These are phyloP conservation scores for Scortechinia acanthostroma DNA, from an alignment of 2,329 filamentous ascomycete genomes.

Conservation along the genomic window DNA sequence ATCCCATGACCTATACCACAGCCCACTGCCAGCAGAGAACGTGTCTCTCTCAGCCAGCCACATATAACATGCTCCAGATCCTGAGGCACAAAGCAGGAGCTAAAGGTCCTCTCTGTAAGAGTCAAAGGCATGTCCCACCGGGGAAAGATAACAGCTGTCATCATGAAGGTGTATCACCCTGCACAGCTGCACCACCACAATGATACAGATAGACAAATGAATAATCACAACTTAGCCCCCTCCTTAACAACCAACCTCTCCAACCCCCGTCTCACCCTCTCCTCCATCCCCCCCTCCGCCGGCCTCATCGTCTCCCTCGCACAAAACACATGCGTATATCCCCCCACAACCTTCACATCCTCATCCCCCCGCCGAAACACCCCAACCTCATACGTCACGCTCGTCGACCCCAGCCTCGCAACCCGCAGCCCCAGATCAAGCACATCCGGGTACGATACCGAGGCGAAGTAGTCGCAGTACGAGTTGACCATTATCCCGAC, in stretches of 20 bases:
- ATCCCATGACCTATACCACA: no score
- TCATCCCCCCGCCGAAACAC: conserved; percentile 73
- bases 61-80: no score
- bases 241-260: conserved; percentile 34
- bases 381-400: conserved; percentile 83
- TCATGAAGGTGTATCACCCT: no score
- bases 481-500: conserved; percentile 81
- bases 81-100: no score
- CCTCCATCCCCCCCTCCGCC: conserved; percentile 55
- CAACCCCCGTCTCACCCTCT: conserved; percentile 47
- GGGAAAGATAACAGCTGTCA: no score
- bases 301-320: conserved; percentile 65
- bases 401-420: conserved; percentile 76
- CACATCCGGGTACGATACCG: conserved; percentile 73
- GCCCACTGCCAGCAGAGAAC: no score
- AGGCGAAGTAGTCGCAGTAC: conserved; percentile 77
- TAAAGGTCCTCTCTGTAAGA: no score
- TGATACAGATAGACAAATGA: no score
- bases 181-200: no score
- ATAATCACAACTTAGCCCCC: background rate
- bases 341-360: conserved; percentile 74
- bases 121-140: no score
- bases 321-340: conserved; percentile 85
- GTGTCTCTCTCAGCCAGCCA: no score
- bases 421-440: conserved; percentile 78